Conservation (phyloP, 1,139 yeast genomes). For the Yamadazyma conglobata region DNA sequence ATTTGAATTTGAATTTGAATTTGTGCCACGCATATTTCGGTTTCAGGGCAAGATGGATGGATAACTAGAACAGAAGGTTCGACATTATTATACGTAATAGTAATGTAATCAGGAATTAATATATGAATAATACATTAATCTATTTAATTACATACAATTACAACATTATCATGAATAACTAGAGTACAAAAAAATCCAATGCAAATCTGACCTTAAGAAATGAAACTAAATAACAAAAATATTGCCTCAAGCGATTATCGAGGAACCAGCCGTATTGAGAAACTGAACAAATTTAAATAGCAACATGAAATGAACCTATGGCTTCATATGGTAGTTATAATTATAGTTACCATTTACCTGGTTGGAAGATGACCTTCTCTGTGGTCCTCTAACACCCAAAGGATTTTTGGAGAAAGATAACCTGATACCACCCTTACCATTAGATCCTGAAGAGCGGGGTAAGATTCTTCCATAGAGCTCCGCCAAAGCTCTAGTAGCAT, state of each 20-base stretch:
- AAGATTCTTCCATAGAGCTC: constrained; percentile 86
- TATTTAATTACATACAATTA: constrained; percentile 13
- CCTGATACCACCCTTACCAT: constrained; percentile 91
- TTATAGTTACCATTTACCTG: constrained; percentile 20
- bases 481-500: constrained; percentile 90
- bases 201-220: constrained; percentile 3
- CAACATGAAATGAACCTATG: constrained; percentile 2
- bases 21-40: no score
- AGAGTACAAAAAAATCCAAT: constrained; percentile 10
- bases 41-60: no score
- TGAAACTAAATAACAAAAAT: background rate
- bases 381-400: constrained; percentile 85
- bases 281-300: no score
- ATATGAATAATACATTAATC: constrained; percentile 10
- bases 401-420: constrained; percentile 94
- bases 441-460: constrained; percentile 64
- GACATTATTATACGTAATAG: no score
- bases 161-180: constrained; percentile 10
- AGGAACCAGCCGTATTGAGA: no score
- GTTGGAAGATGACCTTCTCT: constrained; percentile 41
- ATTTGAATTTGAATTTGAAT: no score
- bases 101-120: no score
- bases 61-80: no score
- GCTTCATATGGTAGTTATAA: constrained; percentile 14
- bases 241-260: no score